Base-by-base conservation (phyloP, 768 basidiomycete genomes). In the Rickenella mellea region DNA sequence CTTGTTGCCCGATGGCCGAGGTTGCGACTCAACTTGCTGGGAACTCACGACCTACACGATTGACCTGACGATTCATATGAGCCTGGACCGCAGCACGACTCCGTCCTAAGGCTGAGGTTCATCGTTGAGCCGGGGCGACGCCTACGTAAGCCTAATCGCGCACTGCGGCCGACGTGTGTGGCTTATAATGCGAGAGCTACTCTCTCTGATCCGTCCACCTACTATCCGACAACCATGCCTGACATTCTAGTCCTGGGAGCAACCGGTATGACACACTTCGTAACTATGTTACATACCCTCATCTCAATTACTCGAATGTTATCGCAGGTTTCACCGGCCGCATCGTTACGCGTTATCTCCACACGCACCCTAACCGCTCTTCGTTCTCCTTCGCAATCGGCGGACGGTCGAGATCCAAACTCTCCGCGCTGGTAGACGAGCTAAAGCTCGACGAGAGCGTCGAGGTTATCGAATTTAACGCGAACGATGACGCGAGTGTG, bases 221-320 rank as follows among this genome's bases (percentile, higher is more conserved):
- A n/a, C n/a, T n/a, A n/a, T n/a, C n/a, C n/a, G n/a, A n/a, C n/a
- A n/a, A n/a, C n/a, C n/a, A n/a, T 68, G 68, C 54, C 61, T 29
- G 80, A 83, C 52, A 71, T 88, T 40, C 64, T 87, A 31, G 61
- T 89, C 32, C 67, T 84, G 26, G 86, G 85, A 4, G 85, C 84
- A 6, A 83, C 83, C 19, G 62, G 69, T 72, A n/a, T n/a, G n/a
- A n/a, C n/a, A n/a, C n/a, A n/a, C n/a, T n/a, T 48, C 58, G 47
- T 39, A 21, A 12, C 21, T 15, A 49, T 58, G 47, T 37, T 25
- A 37, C 12, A 30, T 19, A 5, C 11, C 24, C 33, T 36, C 33
- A 25, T 14, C 20, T 33, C 22, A 30, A 6, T 4, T 17, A 17
- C 19, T 11, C 19, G 5, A 7, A 15, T 15, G 24, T 32, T 5